A percentile compares a stretch with the other conserved stretches of the same genome.
Evolutionary conservation across 225 moss, liverwort and hornwort species (phyloP).

Genomic region (Thuidium tamariscinum): DNA sequence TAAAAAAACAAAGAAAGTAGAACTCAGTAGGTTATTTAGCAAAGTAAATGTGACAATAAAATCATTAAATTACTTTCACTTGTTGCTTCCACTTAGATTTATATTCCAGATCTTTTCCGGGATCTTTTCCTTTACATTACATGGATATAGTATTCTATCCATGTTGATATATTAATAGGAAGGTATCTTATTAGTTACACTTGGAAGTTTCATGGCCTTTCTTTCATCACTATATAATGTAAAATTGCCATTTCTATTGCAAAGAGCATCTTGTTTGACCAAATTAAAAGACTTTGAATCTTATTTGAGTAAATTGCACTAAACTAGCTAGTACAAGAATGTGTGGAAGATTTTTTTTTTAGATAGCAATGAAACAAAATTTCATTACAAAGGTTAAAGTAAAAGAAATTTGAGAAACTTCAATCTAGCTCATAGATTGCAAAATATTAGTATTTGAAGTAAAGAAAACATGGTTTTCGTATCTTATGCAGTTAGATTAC

Average conservation of each 20-base stretch:
- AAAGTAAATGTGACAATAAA: neutral
- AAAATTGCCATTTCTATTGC: neutral
- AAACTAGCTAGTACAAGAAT: neutral
- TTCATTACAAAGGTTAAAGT: no score
- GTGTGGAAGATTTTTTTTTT: no score
- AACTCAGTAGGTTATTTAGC: fast-evolving
- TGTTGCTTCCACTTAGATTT: neutral
- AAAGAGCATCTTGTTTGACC: neutral
- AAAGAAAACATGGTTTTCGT: fast-evolving
- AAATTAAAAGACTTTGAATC: no score
- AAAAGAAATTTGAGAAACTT: neutral
- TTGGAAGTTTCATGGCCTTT: fast-evolving
- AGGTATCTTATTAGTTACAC: neutral
- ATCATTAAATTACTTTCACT: neutral
- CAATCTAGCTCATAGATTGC: no score
- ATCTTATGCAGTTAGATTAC: fast-evolving
- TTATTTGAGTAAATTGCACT: neutral
- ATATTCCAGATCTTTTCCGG: no score
- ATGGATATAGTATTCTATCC: neutral
- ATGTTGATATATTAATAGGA: no score
- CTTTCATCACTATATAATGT: neutral
- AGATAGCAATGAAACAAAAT: no score
- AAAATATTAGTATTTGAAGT: neutral
- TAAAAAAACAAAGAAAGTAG: neutral
- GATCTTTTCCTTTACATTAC: neutral